Base-by-base conservation (phyloP, 352 stramenopile species). In the Phytophthora sp. region DNA sequence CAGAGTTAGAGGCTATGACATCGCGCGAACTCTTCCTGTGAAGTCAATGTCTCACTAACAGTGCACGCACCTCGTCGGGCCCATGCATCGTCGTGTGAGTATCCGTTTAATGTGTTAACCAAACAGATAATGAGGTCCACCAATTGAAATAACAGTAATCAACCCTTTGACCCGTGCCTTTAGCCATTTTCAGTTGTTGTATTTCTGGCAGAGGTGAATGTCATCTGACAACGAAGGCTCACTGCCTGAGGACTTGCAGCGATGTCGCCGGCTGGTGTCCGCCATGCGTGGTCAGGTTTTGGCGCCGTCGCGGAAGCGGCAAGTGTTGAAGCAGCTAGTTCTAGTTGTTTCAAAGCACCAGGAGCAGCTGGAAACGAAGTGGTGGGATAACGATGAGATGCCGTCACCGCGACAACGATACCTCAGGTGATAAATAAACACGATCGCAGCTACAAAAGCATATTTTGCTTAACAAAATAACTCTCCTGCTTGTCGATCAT, bases 251-350 rank as follows among this genome's bases (percentile, higher is more conserved):
- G 76, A 86, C 66, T 61, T 88, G 42, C 74, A 79, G 46, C 67
- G 67, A 56, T 88, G 79, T 51, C 74, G 79, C 11, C 77, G 77
- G 5, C 46, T 88, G 43, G 82, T 89, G 11, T 60, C 62, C 17
- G 58, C 54, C 10, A 88, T 91, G 68, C 77, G 82, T 13, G 61
- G 68, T 0, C 42, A 87, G 8, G 72, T 89, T 8, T 45, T 81
- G 48, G 59, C 65, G 10, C 69, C 74, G 34, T 74, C 81, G 10
- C 15, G 82, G 13, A 74, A 80, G 13, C 64, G 80, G 23, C 53
- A 79, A 32, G 53, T 83, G 5, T 31, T 78, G 1, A 27, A 53
- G 4, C 70, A 86, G 15, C 43, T 84, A 9, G 64, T 74, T 17
- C 9, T 39, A 12, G 31, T 42, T 9, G 50, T 82, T 13, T 23